phyloP scores from a whole-genome alignment of 2,329 filamentous ascomycete species.

The Aspergillus brasiliensis region DNA sequence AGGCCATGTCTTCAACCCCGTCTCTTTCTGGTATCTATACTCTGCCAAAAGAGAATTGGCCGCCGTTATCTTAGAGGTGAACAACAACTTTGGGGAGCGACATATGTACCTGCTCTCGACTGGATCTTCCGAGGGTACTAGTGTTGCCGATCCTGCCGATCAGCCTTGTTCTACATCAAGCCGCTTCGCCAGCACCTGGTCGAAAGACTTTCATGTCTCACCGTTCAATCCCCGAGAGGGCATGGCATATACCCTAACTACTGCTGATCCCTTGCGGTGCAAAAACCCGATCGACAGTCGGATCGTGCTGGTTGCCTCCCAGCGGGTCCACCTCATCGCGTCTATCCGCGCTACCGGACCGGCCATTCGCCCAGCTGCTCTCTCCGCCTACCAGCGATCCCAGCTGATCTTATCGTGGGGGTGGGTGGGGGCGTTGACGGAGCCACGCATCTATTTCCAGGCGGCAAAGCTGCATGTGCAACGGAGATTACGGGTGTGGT shows the following conservation, averaged over 20 bases:
- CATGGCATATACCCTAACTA: constrained; percentile 1
- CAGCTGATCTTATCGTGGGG: constrained; percentile 1
- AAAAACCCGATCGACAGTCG: neutral
- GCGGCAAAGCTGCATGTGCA: neutral
- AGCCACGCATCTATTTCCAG: constrained; percentile 1
- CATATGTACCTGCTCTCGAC: constrained; percentile 9
- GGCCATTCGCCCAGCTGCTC: neutral
- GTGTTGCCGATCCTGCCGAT: neutral
- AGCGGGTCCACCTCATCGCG: neutral
- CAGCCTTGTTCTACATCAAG: neutral
- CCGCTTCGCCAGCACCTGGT: neutral
- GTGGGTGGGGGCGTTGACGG: neutral
- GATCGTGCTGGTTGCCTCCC: neutral
- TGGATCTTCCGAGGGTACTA: neutral
- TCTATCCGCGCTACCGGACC: neutral
- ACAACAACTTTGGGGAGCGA: constrained; percentile 11
- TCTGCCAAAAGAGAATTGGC: neutral
- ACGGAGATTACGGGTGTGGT: neutral
- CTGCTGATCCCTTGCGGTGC: constrained; percentile 1
- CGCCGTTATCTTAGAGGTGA: constrained; percentile 3
- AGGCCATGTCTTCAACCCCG: constrained; percentile 10
- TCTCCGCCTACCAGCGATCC: neutral
- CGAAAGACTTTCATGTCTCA: constrained; percentile 10
- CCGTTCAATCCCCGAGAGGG: constrained; percentile 7
- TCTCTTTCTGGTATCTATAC: constrained; percentile 11